Base-by-base conservation (phyloP, 768 basidiomycete genomes). In the Nevesoporus exiguus region DNA sequence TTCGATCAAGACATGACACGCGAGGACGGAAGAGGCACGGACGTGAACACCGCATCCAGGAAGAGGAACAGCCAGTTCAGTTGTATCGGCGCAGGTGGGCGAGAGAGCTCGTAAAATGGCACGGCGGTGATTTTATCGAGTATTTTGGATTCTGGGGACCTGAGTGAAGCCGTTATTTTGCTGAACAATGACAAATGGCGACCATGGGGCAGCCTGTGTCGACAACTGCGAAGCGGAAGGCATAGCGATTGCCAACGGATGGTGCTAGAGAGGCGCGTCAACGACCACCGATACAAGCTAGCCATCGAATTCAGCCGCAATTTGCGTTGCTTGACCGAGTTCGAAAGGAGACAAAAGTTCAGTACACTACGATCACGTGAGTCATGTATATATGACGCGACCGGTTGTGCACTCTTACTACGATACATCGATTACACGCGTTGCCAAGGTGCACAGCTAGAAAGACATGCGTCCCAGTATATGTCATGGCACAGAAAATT, bases 31-130 rank as follows among this genome's bases (percentile, higher is more conserved):
- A 9, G 36, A 22, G 37, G 22, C 37, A 64, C 67, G 47, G 48
- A 69, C 67, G 67, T 71, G 52, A 69, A 69, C 14, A 69, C 48
- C 1, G 62, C 65, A 31, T 69, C 67, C 29, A 69, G 33, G 29
- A 69, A 49, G 42, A 69, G 62, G 39, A 71, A 65, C 24, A 62
- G 8, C 67, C 60, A 65, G 19, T 67, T 66, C 27, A 69, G 29
- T 49, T 57, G 63, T 47, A 69, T 55, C 21, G 57, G 61, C 8
- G n/a, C 37, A 8, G 57, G 61, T 11, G 65, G 40, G n/a, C 33
- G 51, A 5, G 52, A 52, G 29, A 67, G 57, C 46, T 65, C 61
- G 34, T 69, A 69, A 24, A 69, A 69, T 5, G 67, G 67, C 39
- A 60, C 52, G 36, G 58, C 7, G 4, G 54, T 52, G 29, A 66